Percentiles rank a stretch among this genome's conserved stretches.
Conservation (phyloP, 2,329 filamentous ascomycete genomes). For the Aspergillus oerlinghausenensis region DNA sequence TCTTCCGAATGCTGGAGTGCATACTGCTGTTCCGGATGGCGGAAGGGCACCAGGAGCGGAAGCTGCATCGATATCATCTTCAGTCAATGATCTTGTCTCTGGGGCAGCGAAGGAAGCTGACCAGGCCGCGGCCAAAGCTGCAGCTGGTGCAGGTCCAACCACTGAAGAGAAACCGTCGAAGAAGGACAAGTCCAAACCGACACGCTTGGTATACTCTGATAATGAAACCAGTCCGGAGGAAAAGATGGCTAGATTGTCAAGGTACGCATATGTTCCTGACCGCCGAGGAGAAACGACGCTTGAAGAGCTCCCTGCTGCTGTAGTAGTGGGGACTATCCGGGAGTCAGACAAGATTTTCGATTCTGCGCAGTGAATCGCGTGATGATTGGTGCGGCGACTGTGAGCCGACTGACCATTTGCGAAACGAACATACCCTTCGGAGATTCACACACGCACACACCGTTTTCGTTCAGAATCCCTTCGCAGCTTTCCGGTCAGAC, state of each 20-base stretch:
- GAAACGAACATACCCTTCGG: background rate
- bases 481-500: background rate
- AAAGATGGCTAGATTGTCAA: constrained; percentile 73
- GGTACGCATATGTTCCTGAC: constrained; percentile 64
- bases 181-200: constrained; percentile 63
- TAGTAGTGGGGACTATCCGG: constrained; percentile 30
- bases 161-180: constrained; percentile 60
- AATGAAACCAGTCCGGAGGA: constrained; percentile 79
- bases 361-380: constrained; percentile 22
- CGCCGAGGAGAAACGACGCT: constrained; percentile 34
- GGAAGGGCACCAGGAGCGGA: constrained; percentile 18
- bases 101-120: constrained; percentile 45
- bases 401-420: background rate
- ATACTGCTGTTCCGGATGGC: constrained; percentile 26
- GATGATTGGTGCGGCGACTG: constrained; percentile 1
- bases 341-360: constrained; percentile 33
- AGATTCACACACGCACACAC: background rate
- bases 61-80: constrained; percentile 32
- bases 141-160: constrained; percentile 42
- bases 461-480: background rate
- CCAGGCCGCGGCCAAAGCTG: constrained; percentile 28
- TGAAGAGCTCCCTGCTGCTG: constrained; percentile 30
- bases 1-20: constrained; percentile 18
- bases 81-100: constrained; percentile 50
- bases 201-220: constrained; percentile 75